Percentiles rank a stretch among this genome's conserved stretches.
These are phyloP conservation scores for Fusarium ramigenum DNA, from an alignment of 2,329 filamentous ascomycete species.

Conservation along the genomic window DNA sequence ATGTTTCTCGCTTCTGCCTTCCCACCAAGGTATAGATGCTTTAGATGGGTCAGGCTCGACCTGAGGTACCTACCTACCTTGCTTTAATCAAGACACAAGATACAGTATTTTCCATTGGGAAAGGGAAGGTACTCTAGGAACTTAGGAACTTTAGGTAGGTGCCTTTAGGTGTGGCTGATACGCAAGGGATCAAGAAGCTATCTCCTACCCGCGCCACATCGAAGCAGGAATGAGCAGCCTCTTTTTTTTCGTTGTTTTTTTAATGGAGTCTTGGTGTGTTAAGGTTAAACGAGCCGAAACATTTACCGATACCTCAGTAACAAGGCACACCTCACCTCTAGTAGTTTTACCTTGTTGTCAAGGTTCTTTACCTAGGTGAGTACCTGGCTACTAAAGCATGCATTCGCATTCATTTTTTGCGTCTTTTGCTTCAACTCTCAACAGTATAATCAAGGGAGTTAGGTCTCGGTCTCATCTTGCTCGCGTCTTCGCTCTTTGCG, in stretches of 20 bases:
- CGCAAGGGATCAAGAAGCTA: neutral
- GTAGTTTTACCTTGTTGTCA: neutral
- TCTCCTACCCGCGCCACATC: slow-evolving; percentile 5
- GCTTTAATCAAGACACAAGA: neutral
- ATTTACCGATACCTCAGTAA: neutral
- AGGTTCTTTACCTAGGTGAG: neutral
- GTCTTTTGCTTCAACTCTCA: slow-evolving; percentile 3
- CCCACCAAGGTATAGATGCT: neutral
- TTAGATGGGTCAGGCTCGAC: neutral
- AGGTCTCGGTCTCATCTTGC: neutral
- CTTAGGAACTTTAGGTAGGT: neutral
- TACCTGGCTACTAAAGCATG: neutral
- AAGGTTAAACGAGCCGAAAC: slow-evolving; percentile 8
- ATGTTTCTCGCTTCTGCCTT: neutral
- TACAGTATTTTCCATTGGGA: neutral
- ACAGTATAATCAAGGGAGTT: neutral
- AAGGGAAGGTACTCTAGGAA: neutral
- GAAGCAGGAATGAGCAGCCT: neutral
- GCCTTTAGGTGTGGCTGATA: slow-evolving; percentile 1
- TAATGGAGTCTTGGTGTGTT: neutral
- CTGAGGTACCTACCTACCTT: neutral
- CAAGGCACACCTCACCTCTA: neutral
- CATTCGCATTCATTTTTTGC: neutral
- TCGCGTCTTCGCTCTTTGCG: slow-evolving; percentile 14
- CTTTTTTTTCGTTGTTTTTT: neutral